Evolutionary conservation across 164 flowering plant genomes (phyloP).

Genomic region (Nelumbo lutea): DNA sequence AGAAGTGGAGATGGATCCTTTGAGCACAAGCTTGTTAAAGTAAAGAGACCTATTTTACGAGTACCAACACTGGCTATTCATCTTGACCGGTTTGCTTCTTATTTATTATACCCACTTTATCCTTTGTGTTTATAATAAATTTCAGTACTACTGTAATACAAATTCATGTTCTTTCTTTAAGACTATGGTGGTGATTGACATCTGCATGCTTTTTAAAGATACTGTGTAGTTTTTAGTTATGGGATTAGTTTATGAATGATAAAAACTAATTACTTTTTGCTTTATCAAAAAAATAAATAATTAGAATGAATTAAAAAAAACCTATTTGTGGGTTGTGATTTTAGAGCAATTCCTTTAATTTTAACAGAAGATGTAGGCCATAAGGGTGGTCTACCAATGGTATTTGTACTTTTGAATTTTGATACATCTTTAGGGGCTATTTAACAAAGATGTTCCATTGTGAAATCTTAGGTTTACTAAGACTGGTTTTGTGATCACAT

Average conservation of each 20-base stretch:
- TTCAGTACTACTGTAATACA: neutral
- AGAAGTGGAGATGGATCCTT: slow-evolving; percentile 67
- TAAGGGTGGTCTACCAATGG: no score
- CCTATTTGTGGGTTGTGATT: no score
- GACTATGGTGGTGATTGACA: neutral
- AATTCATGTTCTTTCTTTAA: neutral
- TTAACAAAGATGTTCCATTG: no score
- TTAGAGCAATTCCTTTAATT: no score
- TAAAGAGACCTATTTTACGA: slow-evolving; percentile 73
- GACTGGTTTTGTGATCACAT: no score
- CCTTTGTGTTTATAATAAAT: neutral
- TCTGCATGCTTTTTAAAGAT: neutral
- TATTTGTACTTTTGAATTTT: no score
- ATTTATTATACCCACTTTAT: neutral
- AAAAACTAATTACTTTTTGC: no score
- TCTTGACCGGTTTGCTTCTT: slow-evolving; percentile 67
- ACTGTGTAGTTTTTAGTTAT: neutral
- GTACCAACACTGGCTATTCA: slow-evolving; percentile 93
- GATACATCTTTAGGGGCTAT: no score
- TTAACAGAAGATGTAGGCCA: no score
- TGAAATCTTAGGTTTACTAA: no score
- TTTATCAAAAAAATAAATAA: no score
- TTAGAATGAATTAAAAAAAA: no score
- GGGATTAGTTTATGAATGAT: neutral
- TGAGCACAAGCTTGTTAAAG: slow-evolving; percentile 85